phyloP scores from a whole-genome alignment of 192 early-diverging fungal genomes.

The Coemansia sp. region DNA sequence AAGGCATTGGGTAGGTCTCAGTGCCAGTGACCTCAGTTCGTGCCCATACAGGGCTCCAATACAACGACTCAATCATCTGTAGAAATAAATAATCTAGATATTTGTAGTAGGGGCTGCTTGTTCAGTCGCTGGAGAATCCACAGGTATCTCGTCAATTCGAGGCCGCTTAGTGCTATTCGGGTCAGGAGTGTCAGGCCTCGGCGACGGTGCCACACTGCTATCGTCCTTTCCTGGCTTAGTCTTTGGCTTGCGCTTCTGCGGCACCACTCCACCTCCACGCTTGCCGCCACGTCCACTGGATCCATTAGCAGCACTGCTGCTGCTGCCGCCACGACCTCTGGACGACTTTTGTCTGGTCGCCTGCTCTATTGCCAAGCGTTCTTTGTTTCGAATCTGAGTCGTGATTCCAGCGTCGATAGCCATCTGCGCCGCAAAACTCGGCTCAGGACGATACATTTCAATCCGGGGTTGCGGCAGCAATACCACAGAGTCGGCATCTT shows the following conservation, averaged over 20 bases:
- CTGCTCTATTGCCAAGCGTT: slow-evolving; percentile 11
- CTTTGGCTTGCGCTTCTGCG: slow-evolving; percentile 48
- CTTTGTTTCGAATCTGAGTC: slow-evolving; percentile 28
- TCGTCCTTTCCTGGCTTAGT: slow-evolving; percentile 14
- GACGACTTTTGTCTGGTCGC: slow-evolving; percentile 14
- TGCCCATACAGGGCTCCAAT: too few species aligned
- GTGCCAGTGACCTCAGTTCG: too few species aligned
- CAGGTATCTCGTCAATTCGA: not conserved
- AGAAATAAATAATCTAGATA: slow-evolving; percentile 16
- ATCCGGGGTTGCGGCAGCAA: slow-evolving; percentile 33
- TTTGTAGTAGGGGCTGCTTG: not conserved
- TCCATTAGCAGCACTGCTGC: slow-evolving; percentile 16
- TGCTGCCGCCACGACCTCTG: slow-evolving; percentile 29
- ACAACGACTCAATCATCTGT: too few species aligned
- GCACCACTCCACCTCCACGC: slow-evolving; percentile 22
- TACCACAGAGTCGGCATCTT: slow-evolving; percentile 19
- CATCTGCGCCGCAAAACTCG: not conserved
- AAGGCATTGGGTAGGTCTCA: too few species aligned
- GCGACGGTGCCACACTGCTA: slow-evolving; percentile 30
- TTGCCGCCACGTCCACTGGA: slow-evolving; percentile 27
- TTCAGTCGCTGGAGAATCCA: not conserved
- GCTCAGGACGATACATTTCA: slow-evolving; percentile 3
- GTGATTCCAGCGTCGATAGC: slow-evolving; percentile 33
- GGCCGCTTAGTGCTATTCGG: slow-evolving; percentile 10
- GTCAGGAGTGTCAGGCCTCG: slow-evolving; percentile 33